These are phyloP conservation scores for Tremellales sp. DNA, from an alignment of 1,284 basidiomycete genomes.

Conservation along the genomic window DNA sequence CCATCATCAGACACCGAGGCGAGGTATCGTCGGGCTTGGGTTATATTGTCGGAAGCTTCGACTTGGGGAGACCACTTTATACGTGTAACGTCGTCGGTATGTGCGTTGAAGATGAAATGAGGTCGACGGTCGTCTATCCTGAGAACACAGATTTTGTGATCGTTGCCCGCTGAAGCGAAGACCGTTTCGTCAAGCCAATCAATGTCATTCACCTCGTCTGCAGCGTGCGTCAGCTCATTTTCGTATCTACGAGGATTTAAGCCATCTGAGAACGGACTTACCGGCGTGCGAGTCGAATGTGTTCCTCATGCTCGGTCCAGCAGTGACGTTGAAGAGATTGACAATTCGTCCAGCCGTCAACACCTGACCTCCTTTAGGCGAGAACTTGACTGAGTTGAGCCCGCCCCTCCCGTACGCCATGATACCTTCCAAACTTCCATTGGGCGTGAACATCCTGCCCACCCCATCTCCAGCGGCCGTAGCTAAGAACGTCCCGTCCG, in stretches of 20 bases:
- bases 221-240: too few species aligned
- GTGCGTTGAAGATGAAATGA: constrained; percentile 37
- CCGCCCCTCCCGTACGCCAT: constrained; percentile 38
- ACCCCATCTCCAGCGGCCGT: constrained; percentile 37
- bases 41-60: not conserved
- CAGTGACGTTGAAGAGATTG: too few species aligned
- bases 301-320: too few species aligned
- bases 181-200: constrained; percentile 46
- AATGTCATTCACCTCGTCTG: constrained; percentile 44
- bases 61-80: constrained; percentile 35
- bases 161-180: constrained; percentile 42
- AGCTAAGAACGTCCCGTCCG: constrained; percentile 40
- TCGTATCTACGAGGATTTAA: too few species aligned
- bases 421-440: constrained; percentile 39
- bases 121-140: constrained; percentile 33
- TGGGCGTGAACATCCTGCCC: constrained; percentile 40
- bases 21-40: constrained; percentile 18
- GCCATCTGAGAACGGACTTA: too few species aligned
- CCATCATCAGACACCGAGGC: constrained; percentile 43
- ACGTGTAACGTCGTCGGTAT: constrained; percentile 41
- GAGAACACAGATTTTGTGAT: constrained; percentile 39
- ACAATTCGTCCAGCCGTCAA: too few species aligned
- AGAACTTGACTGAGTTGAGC: constrained; percentile 39
- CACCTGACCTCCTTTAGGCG: constrained; percentile 34
- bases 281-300: too few species aligned